These are phyloP conservation scores for Colletotrichum euphorbiae DNA, from an alignment of 2,329 filamentous ascomycete genomes.

Conservation along the genomic window DNA sequence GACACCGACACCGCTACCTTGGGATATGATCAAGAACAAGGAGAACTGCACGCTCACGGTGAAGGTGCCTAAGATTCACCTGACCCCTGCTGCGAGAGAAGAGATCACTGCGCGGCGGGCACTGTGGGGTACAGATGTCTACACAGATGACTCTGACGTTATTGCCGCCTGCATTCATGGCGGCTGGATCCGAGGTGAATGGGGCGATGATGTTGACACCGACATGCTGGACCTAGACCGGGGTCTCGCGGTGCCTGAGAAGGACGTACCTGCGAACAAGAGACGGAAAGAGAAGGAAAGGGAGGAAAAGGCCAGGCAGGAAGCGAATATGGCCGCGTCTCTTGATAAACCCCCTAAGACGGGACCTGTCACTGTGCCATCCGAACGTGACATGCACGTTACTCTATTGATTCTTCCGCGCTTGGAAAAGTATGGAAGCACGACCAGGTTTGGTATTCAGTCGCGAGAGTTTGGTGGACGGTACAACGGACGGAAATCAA, in stretches of 20 bases:
- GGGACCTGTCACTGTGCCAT: constrained; percentile 72
- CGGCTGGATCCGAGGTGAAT: constrained; percentile 92
- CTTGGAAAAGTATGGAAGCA: constrained; percentile 80
- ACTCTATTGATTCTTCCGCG: constrained; percentile 85
- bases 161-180: constrained; percentile 93
- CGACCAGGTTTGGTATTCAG: constrained; percentile 82
- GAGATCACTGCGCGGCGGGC: constrained; percentile 85
- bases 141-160: constrained; percentile 95
- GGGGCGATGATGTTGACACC: constrained; percentile 81
- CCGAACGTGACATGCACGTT: constrained; percentile 84
- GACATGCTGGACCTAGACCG: constrained; percentile 70
- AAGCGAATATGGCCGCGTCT: constrained; percentile 53
- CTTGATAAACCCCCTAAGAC: constrained; percentile 66
- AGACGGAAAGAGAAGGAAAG: constrained; percentile 48
- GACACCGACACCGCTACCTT: constrained; percentile 79
- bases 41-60: constrained; percentile 93
- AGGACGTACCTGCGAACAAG: constrained; percentile 41
- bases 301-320: constrained; percentile 50
- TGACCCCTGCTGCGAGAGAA: constrained; percentile 77
- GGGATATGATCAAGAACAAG: constrained; percentile 76
- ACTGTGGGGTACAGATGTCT: constrained; percentile 93
- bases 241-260: constrained; percentile 43
- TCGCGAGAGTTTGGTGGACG: constrained; percentile 81
- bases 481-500: constrained; percentile 53
- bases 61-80: constrained; percentile 83